Conservation (phyloP, 1,139 yeast species). For the Kodamaea sp. region DNA sequence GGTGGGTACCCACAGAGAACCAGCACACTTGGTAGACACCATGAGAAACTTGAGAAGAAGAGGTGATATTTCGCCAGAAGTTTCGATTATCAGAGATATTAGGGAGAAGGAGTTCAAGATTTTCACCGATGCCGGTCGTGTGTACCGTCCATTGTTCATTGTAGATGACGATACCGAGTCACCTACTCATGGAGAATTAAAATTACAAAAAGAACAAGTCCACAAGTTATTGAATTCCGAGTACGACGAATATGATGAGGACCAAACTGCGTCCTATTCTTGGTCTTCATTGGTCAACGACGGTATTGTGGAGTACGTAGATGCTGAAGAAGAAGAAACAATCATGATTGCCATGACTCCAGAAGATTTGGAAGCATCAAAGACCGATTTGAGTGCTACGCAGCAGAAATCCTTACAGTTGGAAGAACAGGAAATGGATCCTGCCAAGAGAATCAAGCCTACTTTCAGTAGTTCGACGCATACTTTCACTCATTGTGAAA, state of each 20-base stretch:
- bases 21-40: conserved; percentile 85
- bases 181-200: conserved; percentile 75
- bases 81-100: conserved; percentile 93
- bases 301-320: conserved; percentile 92
- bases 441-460: conserved; percentile 87
- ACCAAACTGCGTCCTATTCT: conserved; percentile 59
- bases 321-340: conserved; percentile 97
- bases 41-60: conserved; percentile 90
- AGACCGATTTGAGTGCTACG: conserved; percentile 50
- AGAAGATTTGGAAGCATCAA: conserved; percentile 81
- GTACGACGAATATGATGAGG: conserved; percentile 58
- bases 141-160: conserved; percentile 89
- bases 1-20: conserved; percentile 98
- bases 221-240: conserved; percentile 68
- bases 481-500: conserved; percentile 97
- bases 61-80: conserved; percentile 96
- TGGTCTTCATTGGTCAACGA: conserved; percentile 85
- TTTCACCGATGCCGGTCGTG: conserved; percentile 98
- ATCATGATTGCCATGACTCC: conserved; percentile 99
- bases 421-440: conserved; percentile 60
- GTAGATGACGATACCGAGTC: conserved; percentile 84
- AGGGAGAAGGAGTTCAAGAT: conserved; percentile 94
- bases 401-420: conserved; percentile 43
- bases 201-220: conserved; percentile 81
- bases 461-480: conserved; percentile 63